These are phyloP conservation scores for Paramecium pentaurelia DNA, from an alignment of 73 alveolate species.

Conservation along the genomic window DNA sequence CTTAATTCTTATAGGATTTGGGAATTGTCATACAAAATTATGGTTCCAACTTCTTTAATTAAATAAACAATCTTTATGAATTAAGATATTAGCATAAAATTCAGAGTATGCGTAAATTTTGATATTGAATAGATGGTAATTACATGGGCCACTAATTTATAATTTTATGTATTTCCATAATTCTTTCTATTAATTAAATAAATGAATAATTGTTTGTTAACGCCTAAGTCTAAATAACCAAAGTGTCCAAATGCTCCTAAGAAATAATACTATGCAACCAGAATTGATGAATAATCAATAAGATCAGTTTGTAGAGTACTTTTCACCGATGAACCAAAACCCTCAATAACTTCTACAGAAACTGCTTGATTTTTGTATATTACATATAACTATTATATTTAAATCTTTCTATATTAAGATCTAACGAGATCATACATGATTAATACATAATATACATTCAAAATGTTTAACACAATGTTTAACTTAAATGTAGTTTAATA, in stretches of 20 bases:
- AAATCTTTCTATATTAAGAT: background rate
- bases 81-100: background rate
- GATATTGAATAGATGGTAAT: background rate
- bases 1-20: background rate
- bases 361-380: background rate
- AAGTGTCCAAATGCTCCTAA: conserved; percentile 16
- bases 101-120: background rate
- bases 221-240: conserved; percentile 30
- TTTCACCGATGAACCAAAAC: background rate
- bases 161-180: background rate
- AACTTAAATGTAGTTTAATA: background rate
- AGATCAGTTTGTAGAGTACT: background rate
- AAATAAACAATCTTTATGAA: background rate
- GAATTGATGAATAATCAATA: background rate
- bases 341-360: background rate
- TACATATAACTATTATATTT: background rate
- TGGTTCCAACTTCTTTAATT: background rate
- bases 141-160: background rate
- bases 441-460: background rate
- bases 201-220: conserved; percentile 25
- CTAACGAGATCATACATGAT: background rate
- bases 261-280: background rate
- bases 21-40: background rate
- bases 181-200: background rate
- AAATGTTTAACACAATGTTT: background rate